Percentiles rank a stretch among this genome's conserved stretches.
Evolutionary conservation across 257 asterid genomes (phyloP).

Genomic region (Solanum chiquidenum): DNA sequence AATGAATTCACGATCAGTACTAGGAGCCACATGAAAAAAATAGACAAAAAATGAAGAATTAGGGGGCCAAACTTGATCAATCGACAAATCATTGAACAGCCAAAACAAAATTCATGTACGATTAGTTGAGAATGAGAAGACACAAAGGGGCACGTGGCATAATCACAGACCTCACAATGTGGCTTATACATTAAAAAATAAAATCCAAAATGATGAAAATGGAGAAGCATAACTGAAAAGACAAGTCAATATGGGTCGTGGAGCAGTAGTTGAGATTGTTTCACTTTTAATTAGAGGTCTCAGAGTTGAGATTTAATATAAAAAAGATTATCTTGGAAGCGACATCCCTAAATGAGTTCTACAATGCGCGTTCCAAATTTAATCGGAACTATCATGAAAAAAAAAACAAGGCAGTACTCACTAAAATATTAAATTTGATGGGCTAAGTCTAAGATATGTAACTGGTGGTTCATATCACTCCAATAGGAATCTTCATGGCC

Average conservation of each 20-base stretch:
- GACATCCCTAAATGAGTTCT: accelerated
- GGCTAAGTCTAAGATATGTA: slow-evolving; percentile 26
- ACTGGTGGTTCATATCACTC: slow-evolving; percentile 26
- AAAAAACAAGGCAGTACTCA: not conserved
- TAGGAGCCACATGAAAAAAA: not conserved
- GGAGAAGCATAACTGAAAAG: not conserved
- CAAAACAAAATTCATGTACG: not conserved
- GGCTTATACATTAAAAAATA: not conserved
- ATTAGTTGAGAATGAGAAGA: not conserved
- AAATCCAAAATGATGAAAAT: not conserved
- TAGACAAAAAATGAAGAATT: not conserved
- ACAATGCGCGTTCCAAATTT: too few relatives aligned
- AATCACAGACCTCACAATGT: not conserved
- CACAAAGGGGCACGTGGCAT: not conserved
- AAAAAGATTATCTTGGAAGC: accelerated
- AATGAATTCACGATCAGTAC: not conserved
- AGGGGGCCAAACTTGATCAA: not conserved
- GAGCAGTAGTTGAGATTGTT: not conserved
- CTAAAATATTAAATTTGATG: not conserved
- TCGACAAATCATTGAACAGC: not conserved
- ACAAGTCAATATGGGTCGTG: too few relatives aligned
- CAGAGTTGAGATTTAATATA: accelerated
- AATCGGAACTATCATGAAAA: too few relatives aligned
- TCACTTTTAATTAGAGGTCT: too few relatives aligned
- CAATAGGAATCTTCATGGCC: slow-evolving; percentile 4